phyloP scores from a whole-genome alignment of 2,329 filamentous ascomycete genomes.

The Nothophoma quercina region DNA sequence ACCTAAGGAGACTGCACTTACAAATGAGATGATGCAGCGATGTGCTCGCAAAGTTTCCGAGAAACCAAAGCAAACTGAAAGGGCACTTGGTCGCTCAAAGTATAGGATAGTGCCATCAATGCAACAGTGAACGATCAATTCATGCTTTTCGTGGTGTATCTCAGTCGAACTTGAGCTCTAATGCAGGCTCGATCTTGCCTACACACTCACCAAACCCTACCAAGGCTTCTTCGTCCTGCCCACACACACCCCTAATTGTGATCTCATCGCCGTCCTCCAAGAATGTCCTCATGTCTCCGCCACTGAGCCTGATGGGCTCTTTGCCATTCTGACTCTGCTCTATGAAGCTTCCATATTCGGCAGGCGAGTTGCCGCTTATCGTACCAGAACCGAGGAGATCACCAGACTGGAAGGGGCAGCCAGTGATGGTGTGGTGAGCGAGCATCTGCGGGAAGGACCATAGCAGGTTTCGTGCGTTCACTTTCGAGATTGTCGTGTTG shows the following conservation, averaged over 20 bases:
- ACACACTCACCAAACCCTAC: slow-evolving; percentile 80
- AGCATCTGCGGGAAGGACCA: slow-evolving; percentile 87
- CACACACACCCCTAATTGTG: slow-evolving; percentile 70
- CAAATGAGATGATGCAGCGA: no score
- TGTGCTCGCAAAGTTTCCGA: no score
- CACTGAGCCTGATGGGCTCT: slow-evolving; percentile 65
- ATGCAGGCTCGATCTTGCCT: slow-evolving; percentile 64
- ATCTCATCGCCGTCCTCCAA: slow-evolving; percentile 78
- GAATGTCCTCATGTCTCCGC: slow-evolving; percentile 73
- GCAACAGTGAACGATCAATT: neutral
- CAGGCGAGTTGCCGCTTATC: slow-evolving; percentile 69
- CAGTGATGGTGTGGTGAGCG: slow-evolving; percentile 78
- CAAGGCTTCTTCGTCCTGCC: slow-evolving; percentile 66
- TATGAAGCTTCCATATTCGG: slow-evolving; percentile 71
- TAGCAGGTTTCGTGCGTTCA: slow-evolving; percentile 73
- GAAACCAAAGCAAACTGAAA: no score
- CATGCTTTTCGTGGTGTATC: neutral
- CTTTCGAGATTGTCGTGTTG: slow-evolving; percentile 64
- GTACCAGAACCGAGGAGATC: slow-evolving; percentile 82
- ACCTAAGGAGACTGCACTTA: no score
- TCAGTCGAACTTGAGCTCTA: slow-evolving; percentile 31
- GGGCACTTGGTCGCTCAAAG: no score
- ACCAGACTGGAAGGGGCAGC: slow-evolving; percentile 76
- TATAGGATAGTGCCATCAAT: neutral
- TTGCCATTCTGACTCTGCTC: slow-evolving; percentile 78